Evolutionary conservation across 2,329 filamentous ascomycete species (phyloP).

Genomic region (Magnaporthiopsis poae): DNA sequence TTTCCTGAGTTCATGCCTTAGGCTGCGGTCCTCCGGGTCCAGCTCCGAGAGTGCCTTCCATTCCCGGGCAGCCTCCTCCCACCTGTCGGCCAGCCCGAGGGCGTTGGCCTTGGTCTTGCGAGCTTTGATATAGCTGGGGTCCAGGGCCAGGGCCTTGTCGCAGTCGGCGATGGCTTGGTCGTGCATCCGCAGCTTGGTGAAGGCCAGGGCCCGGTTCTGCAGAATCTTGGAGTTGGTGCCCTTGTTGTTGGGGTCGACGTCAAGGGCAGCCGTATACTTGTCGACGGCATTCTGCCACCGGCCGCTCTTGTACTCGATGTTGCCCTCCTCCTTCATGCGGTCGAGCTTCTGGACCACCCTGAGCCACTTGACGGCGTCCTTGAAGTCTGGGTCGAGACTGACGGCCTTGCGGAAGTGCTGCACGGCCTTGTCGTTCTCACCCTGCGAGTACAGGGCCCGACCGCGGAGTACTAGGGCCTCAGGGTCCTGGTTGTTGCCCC

Average conservation of each 20-base stretch:
- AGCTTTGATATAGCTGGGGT: slow-evolving; percentile 79
- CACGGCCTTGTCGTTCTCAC: slow-evolving; percentile 89
- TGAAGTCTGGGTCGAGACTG: slow-evolving; percentile 83
- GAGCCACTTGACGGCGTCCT: slow-evolving; percentile 77
- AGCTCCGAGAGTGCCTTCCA: slow-evolving; percentile 77
- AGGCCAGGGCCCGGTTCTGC: slow-evolving; percentile 83
- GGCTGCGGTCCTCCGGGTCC: slow-evolving; percentile 69
- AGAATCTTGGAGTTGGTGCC: slow-evolving; percentile 89
- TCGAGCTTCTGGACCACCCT: slow-evolving; percentile 85
- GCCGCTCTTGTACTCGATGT: slow-evolving; percentile 77
- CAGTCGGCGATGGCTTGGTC: slow-evolving; percentile 75
- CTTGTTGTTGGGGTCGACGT: slow-evolving; percentile 78
- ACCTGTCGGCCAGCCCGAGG: slow-evolving; percentile 71
- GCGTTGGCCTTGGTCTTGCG: slow-evolving; percentile 91
- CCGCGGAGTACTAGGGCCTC: slow-evolving; percentile 87
- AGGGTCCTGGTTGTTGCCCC: slow-evolving; percentile 80
- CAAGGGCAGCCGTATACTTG: slow-evolving; percentile 72
- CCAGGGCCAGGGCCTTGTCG: slow-evolving; percentile 70
- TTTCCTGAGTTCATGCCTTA: slow-evolving; percentile 75
- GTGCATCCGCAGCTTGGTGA: slow-evolving; percentile 74
- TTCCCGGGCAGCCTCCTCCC: slow-evolving; percentile 84
- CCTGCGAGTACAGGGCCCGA: slow-evolving; percentile 76
- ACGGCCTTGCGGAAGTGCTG: slow-evolving; percentile 86
- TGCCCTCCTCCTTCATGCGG: slow-evolving; percentile 88
- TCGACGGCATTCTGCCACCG: slow-evolving; percentile 72